Percentiles rank a stretch among this genome's conserved stretches.
These are phyloP conservation scores for Solanum ossicruentum DNA, from an alignment of 257 asterid species.

Conservation along the genomic window DNA sequence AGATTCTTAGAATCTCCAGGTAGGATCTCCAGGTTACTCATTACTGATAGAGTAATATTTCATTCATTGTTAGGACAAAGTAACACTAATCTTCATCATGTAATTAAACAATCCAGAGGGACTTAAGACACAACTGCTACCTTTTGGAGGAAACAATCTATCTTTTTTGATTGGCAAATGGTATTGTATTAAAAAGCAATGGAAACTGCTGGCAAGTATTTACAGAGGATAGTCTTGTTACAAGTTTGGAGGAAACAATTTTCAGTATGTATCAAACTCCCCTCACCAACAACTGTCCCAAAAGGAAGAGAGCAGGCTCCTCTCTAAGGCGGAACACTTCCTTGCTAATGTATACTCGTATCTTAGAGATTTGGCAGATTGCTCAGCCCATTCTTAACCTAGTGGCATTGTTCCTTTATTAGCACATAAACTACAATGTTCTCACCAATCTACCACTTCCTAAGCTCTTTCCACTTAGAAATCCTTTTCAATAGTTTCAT, in stretches of 20 bases:
- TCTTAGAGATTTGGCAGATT: background rate
- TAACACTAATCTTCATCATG: background rate
- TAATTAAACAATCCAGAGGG: background rate
- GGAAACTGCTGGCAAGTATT: background rate
- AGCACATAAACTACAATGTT: background rate
- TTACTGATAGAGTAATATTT: background rate
- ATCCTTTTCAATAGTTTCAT: background rate
- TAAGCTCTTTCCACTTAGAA: background rate
- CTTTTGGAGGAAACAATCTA: background rate
- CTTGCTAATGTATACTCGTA: background rate
- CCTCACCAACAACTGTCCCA: background rate
- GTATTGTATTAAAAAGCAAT: background rate
- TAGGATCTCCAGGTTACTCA: background rate
- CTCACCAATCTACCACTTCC: background rate
- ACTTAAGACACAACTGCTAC: background rate
- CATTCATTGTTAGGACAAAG: background rate
- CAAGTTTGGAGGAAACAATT: background rate
- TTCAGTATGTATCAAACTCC: background rate
- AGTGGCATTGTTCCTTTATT: background rate
- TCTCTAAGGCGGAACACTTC: background rate
- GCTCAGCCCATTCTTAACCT: background rate
- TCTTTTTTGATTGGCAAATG: background rate
- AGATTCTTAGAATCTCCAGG: background rate
- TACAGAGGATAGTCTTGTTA: background rate
- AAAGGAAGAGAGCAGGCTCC: background rate